Conservation (phyloP, 176 grass and related monocot genomes). For the Urochloa ruziziensis region DNA sequence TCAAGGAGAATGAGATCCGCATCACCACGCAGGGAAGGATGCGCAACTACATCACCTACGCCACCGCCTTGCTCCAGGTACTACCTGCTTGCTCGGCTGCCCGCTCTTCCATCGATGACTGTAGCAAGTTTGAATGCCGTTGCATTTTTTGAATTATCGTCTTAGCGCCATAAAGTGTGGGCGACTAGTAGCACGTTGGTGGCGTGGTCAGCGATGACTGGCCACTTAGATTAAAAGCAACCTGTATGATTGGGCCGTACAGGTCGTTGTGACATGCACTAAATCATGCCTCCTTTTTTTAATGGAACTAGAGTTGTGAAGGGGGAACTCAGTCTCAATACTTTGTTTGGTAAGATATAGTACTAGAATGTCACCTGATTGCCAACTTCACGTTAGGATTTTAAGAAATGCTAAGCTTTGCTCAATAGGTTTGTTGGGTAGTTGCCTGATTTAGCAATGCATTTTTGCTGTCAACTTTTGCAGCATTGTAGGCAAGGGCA, state of each 20-base stretch:
- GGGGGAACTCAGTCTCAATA: not conserved
- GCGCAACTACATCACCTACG: conserved; percentile 99
- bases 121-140: not conserved
- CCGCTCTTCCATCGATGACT: not conserved
- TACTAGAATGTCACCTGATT: not conserved
- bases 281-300: not conserved
- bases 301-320: not conserved
- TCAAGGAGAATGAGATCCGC: conserved; percentile 99
- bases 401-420: not conserved
- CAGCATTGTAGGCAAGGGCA: not conserved
- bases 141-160: conserved; percentile 10
- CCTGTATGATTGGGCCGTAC: conserved; percentile 32
- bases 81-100: not conserved
- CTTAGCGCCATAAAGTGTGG: conserved; percentile 18
- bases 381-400: not conserved
- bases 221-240: not conserved
- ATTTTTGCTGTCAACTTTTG: not conserved
- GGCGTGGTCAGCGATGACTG: not conserved
- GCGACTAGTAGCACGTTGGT: not conserved
- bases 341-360: not conserved
- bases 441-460: not conserved
- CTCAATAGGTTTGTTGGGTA: not conserved
- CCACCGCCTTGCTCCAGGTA: conserved; percentile 90
- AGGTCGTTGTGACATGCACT: not conserved
- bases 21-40: conserved; percentile 97